Evolutionary conservation across 768 basidiomycete species (phyloP).

Genomic region (Mycena kentingensis): DNA sequence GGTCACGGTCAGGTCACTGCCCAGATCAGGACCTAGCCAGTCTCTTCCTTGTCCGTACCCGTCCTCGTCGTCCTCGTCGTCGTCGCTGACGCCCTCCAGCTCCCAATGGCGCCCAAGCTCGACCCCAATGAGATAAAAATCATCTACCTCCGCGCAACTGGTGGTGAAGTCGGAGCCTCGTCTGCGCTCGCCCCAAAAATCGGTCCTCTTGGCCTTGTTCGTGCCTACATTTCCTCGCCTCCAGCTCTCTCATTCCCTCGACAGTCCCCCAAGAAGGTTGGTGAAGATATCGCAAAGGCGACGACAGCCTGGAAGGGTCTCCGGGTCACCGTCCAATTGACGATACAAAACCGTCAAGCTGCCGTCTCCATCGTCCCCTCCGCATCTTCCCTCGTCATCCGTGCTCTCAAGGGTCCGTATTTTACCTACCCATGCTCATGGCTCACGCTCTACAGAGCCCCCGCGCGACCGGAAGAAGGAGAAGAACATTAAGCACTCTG

Average conservation of each 20-base stretch:
- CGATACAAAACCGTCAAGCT: conserved; percentile 99
- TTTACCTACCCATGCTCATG: conserved; percentile 1
- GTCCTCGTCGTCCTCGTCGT: conserved; percentile 6
- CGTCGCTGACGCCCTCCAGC: conserved; percentile 1
- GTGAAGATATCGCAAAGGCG: conserved; percentile 99
- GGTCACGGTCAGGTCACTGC: too few species aligned
- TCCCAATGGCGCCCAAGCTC: conserved; percentile 42
- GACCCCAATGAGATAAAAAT: conserved; percentile 99
- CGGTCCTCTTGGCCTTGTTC: conserved; percentile 97
- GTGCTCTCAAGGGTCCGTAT: conserved; percentile 92
- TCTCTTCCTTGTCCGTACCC: conserved; percentile 14
- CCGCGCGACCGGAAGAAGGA: conserved; percentile 99
- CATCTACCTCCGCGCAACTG: conserved; percentile 97
- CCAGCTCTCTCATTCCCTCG: conserved; percentile 9
- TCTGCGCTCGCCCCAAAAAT: conserved; percentile 99
- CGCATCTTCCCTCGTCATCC: conserved; percentile 96
- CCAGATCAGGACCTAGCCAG: too few species aligned
- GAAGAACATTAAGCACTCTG: conserved; percentile 99
- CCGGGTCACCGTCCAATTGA: conserved; percentile 97
- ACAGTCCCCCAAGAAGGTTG: conserved; percentile 99
- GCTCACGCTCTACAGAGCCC: conserved; percentile 63
- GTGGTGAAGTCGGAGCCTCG: conserved; percentile 99
- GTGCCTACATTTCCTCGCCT: conserved; percentile 32
- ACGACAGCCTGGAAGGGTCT: conserved; percentile 99
- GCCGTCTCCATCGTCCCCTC: conserved; percentile 95